These are phyloP conservation scores for Cyberlindnera amylophila DNA, from an alignment of 805 yeast species.

Conservation along the genomic window DNA sequence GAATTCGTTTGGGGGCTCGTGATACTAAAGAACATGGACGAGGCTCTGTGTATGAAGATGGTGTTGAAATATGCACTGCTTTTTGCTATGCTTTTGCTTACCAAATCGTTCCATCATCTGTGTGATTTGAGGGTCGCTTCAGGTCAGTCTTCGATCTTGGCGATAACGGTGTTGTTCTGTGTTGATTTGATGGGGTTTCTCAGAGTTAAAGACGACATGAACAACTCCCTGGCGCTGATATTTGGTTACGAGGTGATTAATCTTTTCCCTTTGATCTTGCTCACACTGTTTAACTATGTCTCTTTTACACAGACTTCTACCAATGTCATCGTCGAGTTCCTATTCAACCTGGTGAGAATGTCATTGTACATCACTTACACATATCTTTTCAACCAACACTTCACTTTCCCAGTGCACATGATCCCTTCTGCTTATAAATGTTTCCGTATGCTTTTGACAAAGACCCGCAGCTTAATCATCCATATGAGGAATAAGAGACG, in stretches of 20 bases:
- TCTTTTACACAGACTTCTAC: slow-evolving; percentile 1
- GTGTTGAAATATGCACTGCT: slow-evolving; percentile 12
- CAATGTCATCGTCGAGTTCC: slow-evolving; percentile 9
- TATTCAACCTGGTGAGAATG: slow-evolving; percentile 13
- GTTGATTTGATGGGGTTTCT: slow-evolving; percentile 7
- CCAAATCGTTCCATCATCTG: slow-evolving; percentile 23
- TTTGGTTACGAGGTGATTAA: slow-evolving; percentile 22
- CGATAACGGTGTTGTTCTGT: slow-evolving; percentile 6
- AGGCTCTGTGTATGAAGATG: not conserved
- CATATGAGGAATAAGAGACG: slow-evolving; percentile 10
- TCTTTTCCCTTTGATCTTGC: slow-evolving; percentile 15
- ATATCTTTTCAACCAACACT: slow-evolving; percentile 13
- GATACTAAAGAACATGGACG: slow-evolving; percentile 14
- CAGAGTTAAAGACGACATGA: slow-evolving; percentile 5
- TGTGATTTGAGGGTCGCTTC: slow-evolving; percentile 14
- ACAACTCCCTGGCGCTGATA: slow-evolving; percentile 8
- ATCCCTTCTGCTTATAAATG: slow-evolving; percentile 20
- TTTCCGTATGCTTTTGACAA: slow-evolving; percentile 19
- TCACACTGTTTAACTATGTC: slow-evolving; percentile 14
- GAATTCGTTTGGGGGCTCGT: slow-evolving; percentile 20
- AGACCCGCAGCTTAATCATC: slow-evolving; percentile 17
- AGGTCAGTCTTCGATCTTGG: slow-evolving; percentile 11
- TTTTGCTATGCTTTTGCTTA: slow-evolving; percentile 14
- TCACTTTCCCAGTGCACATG: slow-evolving; percentile 14
- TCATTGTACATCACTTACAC: slow-evolving; percentile 15